Percentiles rank a stretch among this genome's conserved stretches.
Conservation (phyloP, 768 basidiomycete genomes). For the Tubosaeta brunneosetosa region DNA sequence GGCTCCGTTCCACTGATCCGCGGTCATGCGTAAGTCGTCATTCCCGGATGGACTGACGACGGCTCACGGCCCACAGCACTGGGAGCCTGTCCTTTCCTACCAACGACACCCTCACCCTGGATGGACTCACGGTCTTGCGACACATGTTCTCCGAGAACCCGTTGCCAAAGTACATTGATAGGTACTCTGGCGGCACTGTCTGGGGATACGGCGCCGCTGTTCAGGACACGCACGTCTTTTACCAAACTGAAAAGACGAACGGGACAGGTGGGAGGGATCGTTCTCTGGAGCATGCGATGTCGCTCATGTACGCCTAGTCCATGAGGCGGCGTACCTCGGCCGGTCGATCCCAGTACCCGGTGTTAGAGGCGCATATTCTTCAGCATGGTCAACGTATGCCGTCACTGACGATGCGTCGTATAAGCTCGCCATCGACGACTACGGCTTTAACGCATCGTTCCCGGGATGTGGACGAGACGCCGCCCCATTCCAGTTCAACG, state of each 20-base stretch:
- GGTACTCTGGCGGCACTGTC: constrained; percentile 2
- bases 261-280: constrained; percentile 6
- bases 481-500: constrained; percentile 7
- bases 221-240: constrained; percentile 13
- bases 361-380: background rate
- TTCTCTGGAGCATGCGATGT: background rate
- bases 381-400: constrained; percentile 10
- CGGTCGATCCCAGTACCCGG: constrained; percentile 6
- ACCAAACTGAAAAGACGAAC: constrained; percentile 5
- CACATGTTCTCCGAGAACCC: constrained; percentile 11
- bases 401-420: constrained; percentile 10
- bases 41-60: background rate
- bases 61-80: background rate
- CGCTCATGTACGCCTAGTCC: background rate
- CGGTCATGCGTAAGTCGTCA: constrained; percentile 8
- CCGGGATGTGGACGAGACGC: constrained; percentile 5
- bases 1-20: constrained; percentile 12
- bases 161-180: constrained; percentile 2
- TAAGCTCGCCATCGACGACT: background rate
- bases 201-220: constrained; percentile 13
- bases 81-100: constrained; percentile 7
- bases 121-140: constrained; percentile 6
- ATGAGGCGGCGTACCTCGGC: constrained; percentile 12
- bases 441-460: constrained; percentile 1
- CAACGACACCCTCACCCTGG: background rate